Base-by-base conservation (phyloP, 768 basidiomycete genomes). In the Leucosporidium yakuticum region DNA sequence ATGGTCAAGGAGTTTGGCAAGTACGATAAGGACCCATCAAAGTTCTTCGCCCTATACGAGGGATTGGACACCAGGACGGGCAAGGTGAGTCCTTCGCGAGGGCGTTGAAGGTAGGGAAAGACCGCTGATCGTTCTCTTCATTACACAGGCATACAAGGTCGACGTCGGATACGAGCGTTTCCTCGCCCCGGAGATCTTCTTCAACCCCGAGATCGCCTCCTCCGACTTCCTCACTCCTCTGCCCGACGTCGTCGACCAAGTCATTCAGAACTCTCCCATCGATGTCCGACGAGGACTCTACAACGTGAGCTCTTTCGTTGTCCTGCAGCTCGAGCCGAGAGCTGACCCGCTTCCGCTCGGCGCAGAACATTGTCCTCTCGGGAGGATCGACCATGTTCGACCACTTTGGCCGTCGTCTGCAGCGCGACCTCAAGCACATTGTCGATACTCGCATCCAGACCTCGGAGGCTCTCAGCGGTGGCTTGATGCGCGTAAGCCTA, bases 301-400 rank as follows among this genome's bases (percentile, higher is more conserved):
- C 83, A 95, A 94, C 85, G 91, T 87, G 62, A 62, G 78, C 65
- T 17, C 48, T 9, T 36, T 23, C 55, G 19, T 32, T 23, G 20
- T 2, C 21, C 23, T 17, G 48, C 39, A n/a, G 21, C 4, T 3
- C 14, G 1, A 4, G 31, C 12, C 14, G 14, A 27, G 34, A 23
- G 11, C 36, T 34, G 20, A 55, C 25, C 39, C n/a, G 27, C 20
- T 59, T 14, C 12, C 32, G 34, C 62, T 53, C n/a, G 58, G 27
- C n/a, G 21, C 67, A 93, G 91, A 99, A 98, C 80, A 98, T 98
- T 64, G 96, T 99, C 11, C 81, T 98, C 2, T 93, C 90, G 0
- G 96, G 96, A 65, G 96, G 96, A 27, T 95, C 92, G 15, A 98
- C 96, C 59, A 98, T 97, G 95, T 98, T 98, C 83, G 91, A 95